These are phyloP conservation scores for Cytospora mali DNA, from an alignment of 2,329 filamentous ascomycete species.

Conservation along the genomic window DNA sequence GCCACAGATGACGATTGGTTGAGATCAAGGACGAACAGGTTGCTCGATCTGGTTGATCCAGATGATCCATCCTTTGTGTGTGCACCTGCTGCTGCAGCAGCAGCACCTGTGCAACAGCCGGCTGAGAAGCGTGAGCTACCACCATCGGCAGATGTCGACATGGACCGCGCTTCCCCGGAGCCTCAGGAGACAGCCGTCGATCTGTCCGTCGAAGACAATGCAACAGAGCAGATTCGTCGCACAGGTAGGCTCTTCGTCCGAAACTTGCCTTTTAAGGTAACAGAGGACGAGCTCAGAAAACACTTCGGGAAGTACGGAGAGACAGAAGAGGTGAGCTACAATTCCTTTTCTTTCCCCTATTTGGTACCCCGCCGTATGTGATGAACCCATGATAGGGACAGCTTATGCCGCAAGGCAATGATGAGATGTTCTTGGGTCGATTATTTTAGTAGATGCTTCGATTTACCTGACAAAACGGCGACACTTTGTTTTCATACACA, in stretches of 20 bases:
- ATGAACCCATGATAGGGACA: slow-evolving; percentile 99
- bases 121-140: slow-evolving; percentile 26
- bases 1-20: slow-evolving; percentile 89
- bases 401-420: slow-evolving; percentile 85
- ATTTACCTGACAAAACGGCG: slow-evolving; percentile 64
- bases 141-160: slow-evolving; percentile 22
- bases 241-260: slow-evolving; percentile 84
- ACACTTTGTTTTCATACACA: slow-evolving; percentile 35
- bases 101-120: slow-evolving; percentile 30
- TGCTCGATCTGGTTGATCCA: slow-evolving; percentile 82
- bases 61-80: slow-evolving; percentile 53
- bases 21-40: slow-evolving; percentile 81
- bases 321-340: slow-evolving; percentile 79
- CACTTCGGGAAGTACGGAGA: slow-evolving; percentile 74
- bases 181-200: slow-evolving; percentile 26
- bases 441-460: slow-evolving; percentile 99
- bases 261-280: slow-evolving; percentile 81
- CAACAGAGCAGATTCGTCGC: slow-evolving; percentile 64
- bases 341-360: slow-evolving; percentile 29
- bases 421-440: slow-evolving; percentile 80
- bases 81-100: slow-evolving; percentile 22
- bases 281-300: slow-evolving; percentile 73
- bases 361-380: slow-evolving; percentile 51
- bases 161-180: slow-evolving; percentile 28
- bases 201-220: slow-evolving; percentile 43